Conservation (phyloP, 164 flowering plant species). For the Akebia trifoliata region DNA sequence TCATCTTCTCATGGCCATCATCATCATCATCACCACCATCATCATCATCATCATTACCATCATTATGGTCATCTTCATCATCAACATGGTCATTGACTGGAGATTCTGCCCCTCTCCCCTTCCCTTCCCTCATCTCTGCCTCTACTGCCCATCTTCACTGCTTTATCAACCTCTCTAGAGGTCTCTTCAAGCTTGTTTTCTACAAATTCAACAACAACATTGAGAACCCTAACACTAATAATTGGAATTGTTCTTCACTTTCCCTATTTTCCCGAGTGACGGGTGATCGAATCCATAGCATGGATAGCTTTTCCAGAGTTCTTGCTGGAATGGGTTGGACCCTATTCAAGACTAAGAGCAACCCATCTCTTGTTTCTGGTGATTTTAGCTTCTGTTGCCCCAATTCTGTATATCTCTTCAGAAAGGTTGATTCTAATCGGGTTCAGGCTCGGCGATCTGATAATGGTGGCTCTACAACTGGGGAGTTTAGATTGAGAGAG, state of each 20-base stretch:
- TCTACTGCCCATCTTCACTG: conserved; percentile 38
- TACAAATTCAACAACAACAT: conserved; percentile 4
- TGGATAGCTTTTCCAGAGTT: conserved; percentile 44
- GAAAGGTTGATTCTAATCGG: conserved; percentile 45
- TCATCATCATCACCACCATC: conserved; percentile 15
- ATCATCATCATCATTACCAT: conserved; percentile 15
- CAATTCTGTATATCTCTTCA: conserved; percentile 37
- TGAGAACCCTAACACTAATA: conserved; percentile 12
- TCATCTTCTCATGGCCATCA: conserved; percentile 53
- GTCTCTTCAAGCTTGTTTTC: conserved; percentile 52
- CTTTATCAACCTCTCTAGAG: conserved; percentile 44
- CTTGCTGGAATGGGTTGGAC: conserved; percentile 62
- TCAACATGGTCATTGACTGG: conserved; percentile 17
- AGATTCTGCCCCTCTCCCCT: conserved; percentile 45
- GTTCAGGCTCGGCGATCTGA: conserved; percentile 15
- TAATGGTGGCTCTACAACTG: conserved; percentile 9
- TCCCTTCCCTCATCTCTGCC: conserved; percentile 48
- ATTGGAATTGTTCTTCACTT: conserved; percentile 45
- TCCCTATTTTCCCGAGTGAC: conserved; percentile 33
- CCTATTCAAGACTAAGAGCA: conserved; percentile 38
- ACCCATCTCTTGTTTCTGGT: conserved; percentile 18
- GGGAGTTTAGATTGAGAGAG: conserved; percentile 53
- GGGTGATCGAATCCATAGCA: conserved; percentile 34
- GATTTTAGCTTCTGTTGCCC: not conserved
- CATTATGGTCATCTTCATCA: conserved; percentile 25